phyloP scores from a whole-genome alignment of 768 basidiomycete species.

The Termitomyces sp. region DNA sequence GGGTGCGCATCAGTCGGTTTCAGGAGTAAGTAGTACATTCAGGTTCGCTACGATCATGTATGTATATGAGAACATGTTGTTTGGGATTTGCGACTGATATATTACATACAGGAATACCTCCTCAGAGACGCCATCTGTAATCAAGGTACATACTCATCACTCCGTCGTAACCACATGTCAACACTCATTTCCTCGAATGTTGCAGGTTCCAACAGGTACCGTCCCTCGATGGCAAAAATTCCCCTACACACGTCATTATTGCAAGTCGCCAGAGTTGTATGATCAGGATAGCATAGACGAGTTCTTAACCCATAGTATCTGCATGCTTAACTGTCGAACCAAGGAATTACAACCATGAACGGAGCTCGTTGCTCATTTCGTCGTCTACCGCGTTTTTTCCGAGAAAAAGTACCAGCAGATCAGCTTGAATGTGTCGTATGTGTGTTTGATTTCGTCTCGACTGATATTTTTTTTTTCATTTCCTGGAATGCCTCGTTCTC shows the following conservation, averaged over 20 bases:
- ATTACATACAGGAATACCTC: background rate
- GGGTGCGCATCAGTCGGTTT: conserved; percentile 19
- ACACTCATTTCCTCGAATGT: background rate
- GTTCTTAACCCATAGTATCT: conserved; percentile 10
- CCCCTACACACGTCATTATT: conserved; percentile 6
- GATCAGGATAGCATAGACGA: background rate
- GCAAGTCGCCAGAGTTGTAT: conserved; percentile 13
- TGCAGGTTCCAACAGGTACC: background rate
- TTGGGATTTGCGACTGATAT: conserved; percentile 1
- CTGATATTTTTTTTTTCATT: background rate
- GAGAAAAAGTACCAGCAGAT: background rate
- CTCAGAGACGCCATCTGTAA: background rate
- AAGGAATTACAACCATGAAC: conserved; percentile 5
- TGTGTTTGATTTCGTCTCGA: background rate
- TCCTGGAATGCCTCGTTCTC: background rate
- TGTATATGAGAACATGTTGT: background rate
- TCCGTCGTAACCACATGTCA: background rate
- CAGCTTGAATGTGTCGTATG: conserved; percentile 1
- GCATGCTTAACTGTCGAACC: conserved; percentile 13
- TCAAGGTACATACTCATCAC: background rate
- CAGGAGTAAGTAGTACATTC: conserved; percentile 13
- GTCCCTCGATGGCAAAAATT: background rate
- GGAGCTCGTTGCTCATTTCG: background rate
- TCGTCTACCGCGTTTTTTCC: background rate
- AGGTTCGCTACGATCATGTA: conserved; percentile 7